Conservation (phyloP, 208 protist species). For the Angomonas ambiguus region DNA sequence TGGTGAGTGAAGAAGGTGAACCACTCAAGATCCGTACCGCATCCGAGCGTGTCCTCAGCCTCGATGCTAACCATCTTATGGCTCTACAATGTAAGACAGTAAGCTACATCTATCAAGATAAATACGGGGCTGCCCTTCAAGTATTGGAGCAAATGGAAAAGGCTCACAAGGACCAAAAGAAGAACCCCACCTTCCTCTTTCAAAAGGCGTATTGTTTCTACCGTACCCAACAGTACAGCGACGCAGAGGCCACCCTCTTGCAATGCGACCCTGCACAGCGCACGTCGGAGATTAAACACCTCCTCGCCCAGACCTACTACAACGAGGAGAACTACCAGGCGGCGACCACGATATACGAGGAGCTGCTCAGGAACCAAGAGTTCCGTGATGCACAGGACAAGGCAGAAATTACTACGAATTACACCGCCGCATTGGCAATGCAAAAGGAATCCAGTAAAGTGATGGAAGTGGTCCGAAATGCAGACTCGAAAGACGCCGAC, state of each 20-base stretch:
- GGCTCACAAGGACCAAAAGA: constrained; percentile 9
- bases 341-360: constrained; percentile 63
- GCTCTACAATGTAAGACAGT: constrained; percentile 71
- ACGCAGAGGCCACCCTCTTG: constrained; percentile 41
- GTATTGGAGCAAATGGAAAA: constrained; percentile 32
- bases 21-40: constrained; percentile 40
- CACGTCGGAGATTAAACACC: constrained; percentile 50
- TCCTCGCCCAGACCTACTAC: constrained; percentile 81
- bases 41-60: constrained; percentile 63
- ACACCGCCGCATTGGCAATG: constrained; percentile 49
- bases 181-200: constrained; percentile 30
- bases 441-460: constrained; percentile 27
- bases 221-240: constrained; percentile 45
- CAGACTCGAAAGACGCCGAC: constrained; percentile 36
- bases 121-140: constrained; percentile 55
- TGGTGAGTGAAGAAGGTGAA: constrained; percentile 37
- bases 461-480: constrained; percentile 26
- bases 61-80: constrained; percentile 42
- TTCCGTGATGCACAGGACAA: constrained; percentile 74
- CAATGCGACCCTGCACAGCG: constrained; percentile 7
- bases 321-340: constrained; percentile 69
- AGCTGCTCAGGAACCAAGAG: constrained; percentile 31
- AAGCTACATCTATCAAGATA: constrained; percentile 51
- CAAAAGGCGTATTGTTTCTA: constrained; percentile 79
- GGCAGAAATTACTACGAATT: constrained; percentile 71